These are phyloP conservation scores for Aureobasidium sp. DNA, from an alignment of 2,329 filamentous ascomycete species.

Conservation along the genomic window DNA sequence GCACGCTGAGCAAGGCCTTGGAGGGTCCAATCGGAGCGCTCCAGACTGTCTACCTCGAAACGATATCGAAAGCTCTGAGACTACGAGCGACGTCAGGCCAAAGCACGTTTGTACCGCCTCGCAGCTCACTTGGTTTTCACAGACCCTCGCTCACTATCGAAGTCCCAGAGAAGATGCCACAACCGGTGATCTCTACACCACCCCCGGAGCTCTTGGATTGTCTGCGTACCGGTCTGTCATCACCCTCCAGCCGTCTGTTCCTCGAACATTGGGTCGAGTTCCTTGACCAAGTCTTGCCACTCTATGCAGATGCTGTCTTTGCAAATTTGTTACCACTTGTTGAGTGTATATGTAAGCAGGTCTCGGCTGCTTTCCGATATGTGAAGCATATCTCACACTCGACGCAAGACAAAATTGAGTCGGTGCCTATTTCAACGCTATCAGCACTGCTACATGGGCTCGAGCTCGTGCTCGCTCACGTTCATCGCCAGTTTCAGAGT, in stretches of 20 bases:
- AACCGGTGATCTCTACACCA: slow-evolving; percentile 30
- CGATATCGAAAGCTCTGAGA: slow-evolving; percentile 10
- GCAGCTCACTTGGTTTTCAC: background rate
- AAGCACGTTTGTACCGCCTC: background rate
- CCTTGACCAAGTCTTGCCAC: slow-evolving; percentile 69
- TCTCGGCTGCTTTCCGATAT: slow-evolving; percentile 61
- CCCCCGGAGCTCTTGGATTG: slow-evolving; percentile 74
- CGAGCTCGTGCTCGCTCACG: slow-evolving; percentile 79
- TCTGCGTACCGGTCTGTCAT: slow-evolving; percentile 71
- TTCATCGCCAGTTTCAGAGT: slow-evolving; percentile 59
- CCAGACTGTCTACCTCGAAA: slow-evolving; percentile 16
- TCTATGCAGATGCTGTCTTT: slow-evolving; percentile 79
- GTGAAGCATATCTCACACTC: slow-evolving; percentile 54
- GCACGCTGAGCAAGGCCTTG: slow-evolving; percentile 18
- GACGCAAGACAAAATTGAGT: slow-evolving; percentile 18
- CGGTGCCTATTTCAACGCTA: slow-evolving; percentile 45
- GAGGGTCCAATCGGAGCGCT: slow-evolving; percentile 14
- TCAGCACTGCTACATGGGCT: slow-evolving; percentile 87
- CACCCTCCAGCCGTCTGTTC: slow-evolving; percentile 61
- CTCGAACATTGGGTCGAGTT: slow-evolving; percentile 90
- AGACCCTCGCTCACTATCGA: slow-evolving; percentile 3
- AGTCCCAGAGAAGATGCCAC: background rate
- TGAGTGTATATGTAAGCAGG: slow-evolving; percentile 76
- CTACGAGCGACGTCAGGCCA: background rate
- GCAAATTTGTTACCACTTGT: slow-evolving; percentile 85